Conservation (phyloP, 225 moss, liverwort and hornwort species). For the Polytrichum formosum region DNA sequence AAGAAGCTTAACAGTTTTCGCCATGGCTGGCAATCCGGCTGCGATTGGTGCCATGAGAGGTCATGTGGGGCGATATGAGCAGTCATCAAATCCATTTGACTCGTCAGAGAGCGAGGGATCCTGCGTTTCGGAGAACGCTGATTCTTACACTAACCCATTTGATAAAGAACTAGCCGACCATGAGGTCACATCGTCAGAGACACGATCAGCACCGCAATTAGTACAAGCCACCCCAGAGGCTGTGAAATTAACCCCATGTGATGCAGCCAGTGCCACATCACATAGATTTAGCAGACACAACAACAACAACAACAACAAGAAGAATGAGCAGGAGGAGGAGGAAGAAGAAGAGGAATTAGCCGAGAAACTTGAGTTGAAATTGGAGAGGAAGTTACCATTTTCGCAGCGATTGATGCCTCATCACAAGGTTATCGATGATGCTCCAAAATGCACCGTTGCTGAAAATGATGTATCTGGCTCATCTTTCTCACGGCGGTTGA, state of each 20-base stretch:
- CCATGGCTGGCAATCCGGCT: too few species aligned
- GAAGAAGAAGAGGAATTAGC: neutral
- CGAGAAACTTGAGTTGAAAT: neutral
- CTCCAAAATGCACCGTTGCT: neutral
- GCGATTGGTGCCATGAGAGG: too few species aligned
- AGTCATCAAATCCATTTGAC: slow-evolving; percentile 2
- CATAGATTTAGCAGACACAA: too few species aligned
- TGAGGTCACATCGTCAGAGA: neutral
- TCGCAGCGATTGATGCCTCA: slow-evolving; percentile 1
- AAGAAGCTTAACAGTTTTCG: too few species aligned
- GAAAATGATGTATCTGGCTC: neutral
- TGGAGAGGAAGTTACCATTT: slow-evolving; percentile 1
- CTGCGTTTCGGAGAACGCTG: neutral
- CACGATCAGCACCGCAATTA: neutral
- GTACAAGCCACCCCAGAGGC: neutral
- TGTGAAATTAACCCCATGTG: neutral
- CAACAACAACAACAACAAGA: too few species aligned
- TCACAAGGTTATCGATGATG: neutral
- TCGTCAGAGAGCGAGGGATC: slow-evolving; percentile 1
- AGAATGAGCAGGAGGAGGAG: too few species aligned
- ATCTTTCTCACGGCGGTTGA: neutral
- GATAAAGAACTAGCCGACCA: neutral
- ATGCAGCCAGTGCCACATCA: neutral
- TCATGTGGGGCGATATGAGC: neutral
- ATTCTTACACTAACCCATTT: slow-evolving; percentile 1